Base-by-base conservation (phyloP, 192 early-diverging fungal species). In the Nowakowskiella sp. region DNA sequence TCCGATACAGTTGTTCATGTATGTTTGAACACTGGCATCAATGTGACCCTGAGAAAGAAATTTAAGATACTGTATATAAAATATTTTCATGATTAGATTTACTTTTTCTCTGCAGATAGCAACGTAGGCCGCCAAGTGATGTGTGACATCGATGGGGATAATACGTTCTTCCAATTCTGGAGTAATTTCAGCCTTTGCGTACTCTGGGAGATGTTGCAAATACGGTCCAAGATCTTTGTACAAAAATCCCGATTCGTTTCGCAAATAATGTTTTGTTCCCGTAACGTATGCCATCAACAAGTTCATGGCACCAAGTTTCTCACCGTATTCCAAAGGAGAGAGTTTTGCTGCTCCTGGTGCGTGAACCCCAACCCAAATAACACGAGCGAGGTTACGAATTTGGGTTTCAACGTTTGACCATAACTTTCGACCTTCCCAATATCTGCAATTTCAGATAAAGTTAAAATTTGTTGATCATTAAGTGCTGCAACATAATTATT, bases 381-480 rank as follows among this genome's bases (percentile, higher is more conserved):
- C 61, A 30, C 93, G 84, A 2, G 90, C 73, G 44, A 92, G 52
- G 71, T 84, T 87, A 34, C 91, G 84, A 42, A 88, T 72, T 22
- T 73, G 67, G 23, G 78, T 72, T 26, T 75, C 72, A 55, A 91
- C 61, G 9, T 77, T 73, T 28, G 77, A 80, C 90, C 90, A 97
- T 16, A 82, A 57, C 56, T 84, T 75, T 36, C 93, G 80, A 16
- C 88, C 93, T 70, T 92, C 93, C 81, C 81, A 92, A 71, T 81
- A 93, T 24, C 90, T 72, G 55, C 85, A 80, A 51, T 24, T 72
- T 59, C 47, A 26, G 49, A 64, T 29, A 65, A 31, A 29, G 63
- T 62, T 47, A 76, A 28, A 31, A 13, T 34, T 49, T 48, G 23
- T 61, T 55, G 19, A 48, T 49, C 21, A 55, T 32, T 8, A 57